A percentile compares a stretch with the other conserved stretches of the same genome.
These are phyloP conservation scores for Pyricularia sp. DNA, from an alignment of 2,329 filamentous ascomycete species.

Conservation along the genomic window DNA sequence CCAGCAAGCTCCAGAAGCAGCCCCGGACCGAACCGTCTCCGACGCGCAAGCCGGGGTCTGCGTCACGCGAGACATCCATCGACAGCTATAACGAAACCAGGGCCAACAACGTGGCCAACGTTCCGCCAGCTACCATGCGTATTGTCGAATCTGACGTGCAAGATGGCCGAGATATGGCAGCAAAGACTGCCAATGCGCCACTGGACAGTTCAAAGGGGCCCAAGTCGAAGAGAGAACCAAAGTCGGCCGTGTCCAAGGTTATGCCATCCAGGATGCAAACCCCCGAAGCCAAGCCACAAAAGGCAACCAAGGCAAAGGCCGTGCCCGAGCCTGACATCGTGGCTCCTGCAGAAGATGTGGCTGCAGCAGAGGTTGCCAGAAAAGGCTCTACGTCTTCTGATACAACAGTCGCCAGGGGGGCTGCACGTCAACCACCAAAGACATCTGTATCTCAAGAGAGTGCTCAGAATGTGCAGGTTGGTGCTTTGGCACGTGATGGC, in stretches of 20 bases:
- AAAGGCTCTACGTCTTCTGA: background rate
- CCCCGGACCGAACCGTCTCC: conserved; percentile 35
- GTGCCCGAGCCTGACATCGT: conserved; percentile 31
- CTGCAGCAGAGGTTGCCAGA: background rate
- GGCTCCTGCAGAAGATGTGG: conserved; percentile 3
- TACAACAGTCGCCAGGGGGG: conserved; percentile 5
- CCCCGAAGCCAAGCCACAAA: conserved; percentile 37
- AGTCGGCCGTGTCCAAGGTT: conserved; percentile 28
- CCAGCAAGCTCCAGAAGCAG: conserved; percentile 60
- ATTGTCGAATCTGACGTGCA: conserved; percentile 41
- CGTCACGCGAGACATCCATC: conserved; percentile 19
- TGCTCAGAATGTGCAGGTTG: conserved; percentile 12
- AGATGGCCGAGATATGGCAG: conserved; percentile 19
- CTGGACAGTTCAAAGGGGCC: conserved; percentile 8
- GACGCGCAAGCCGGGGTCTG: conserved; percentile 24
- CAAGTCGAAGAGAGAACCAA: conserved; percentile 28
- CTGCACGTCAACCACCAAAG: background rate
- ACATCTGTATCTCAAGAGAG: conserved; percentile 15
- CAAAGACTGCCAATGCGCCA: conserved; percentile 9
- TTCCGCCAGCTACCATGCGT: conserved; percentile 44
- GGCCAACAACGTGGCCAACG: conserved; percentile 39
- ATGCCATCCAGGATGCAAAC: conserved; percentile 23
- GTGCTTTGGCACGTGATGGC: conserved; percentile 24
- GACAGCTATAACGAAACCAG: conserved; percentile 27
- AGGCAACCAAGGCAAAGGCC: conserved; percentile 20